A percentile compares a stretch with the other conserved stretches of the same genome.
Evolutionary conservation across 2,329 filamentous ascomycete genomes (phyloP).

Genomic region (Cladophialophora chaetospira): DNA sequence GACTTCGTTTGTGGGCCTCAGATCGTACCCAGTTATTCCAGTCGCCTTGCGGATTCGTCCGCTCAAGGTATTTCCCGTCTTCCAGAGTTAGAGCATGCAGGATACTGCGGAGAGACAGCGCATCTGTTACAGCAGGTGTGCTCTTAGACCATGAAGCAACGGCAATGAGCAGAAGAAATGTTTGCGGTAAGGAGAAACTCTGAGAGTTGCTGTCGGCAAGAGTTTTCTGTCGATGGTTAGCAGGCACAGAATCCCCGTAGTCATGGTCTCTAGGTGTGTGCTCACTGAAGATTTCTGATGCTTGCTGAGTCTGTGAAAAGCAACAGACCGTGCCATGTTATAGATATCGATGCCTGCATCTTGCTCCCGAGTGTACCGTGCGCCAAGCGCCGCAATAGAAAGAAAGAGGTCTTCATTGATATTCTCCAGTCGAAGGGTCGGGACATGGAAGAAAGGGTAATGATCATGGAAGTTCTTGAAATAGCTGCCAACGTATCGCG

Average conservation of each 20-base stretch:
- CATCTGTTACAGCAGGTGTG: constrained; percentile 4
- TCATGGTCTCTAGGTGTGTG: too few species aligned
- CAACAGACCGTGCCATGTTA: background rate
- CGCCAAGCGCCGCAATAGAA: constrained; percentile 1
- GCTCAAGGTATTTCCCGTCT: background rate
- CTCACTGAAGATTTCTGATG: background rate
- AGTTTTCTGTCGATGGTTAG: too few species aligned
- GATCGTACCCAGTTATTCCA: background rate
- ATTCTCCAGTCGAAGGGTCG: background rate
- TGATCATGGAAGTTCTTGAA: constrained; percentile 7
- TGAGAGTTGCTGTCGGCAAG: background rate
- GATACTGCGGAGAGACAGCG: background rate
- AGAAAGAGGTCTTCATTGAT: background rate
- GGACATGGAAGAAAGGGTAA: constrained; percentile 8
- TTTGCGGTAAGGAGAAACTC: constrained; percentile 4
- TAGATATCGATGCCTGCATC: background rate
- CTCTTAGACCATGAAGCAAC: constrained; percentile 5
- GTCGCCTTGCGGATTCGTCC: background rate
- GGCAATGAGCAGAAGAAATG: constrained; percentile 7
- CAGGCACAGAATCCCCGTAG: too few species aligned
- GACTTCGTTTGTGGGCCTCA: background rate
- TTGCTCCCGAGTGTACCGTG: constrained; percentile 1
- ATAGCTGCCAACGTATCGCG: background rate
- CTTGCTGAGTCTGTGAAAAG: background rate
- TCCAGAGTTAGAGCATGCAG: background rate